These are phyloP conservation scores for Naganishia vaughanmartiniae DNA, from an alignment of 768 basidiomycete species.

Conservation along the genomic window DNA sequence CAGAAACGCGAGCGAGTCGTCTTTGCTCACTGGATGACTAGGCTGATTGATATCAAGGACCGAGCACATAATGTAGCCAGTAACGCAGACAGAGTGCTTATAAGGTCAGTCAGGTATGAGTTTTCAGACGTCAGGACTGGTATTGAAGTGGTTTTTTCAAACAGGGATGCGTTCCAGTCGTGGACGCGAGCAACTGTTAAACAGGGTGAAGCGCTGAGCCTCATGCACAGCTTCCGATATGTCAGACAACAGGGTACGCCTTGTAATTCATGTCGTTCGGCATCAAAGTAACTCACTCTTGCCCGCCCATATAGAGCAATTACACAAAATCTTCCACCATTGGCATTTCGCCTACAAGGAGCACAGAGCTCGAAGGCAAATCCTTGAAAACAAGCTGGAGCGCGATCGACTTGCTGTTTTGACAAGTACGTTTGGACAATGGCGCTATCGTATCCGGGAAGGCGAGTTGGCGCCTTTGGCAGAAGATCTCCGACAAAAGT, in stretches of 20 bases:
- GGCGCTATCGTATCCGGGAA: conserved; percentile 23
- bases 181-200: conserved; percentile 28
- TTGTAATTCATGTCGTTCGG: not conserved
- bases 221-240: conserved; percentile 33
- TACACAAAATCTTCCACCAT: conserved; percentile 20
- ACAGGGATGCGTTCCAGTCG: conserved; percentile 24
- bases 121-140: not conserved
- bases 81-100: not conserved
- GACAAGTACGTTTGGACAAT: conserved; percentile 17
- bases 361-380: conserved; percentile 14
- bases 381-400: conserved; percentile 12
- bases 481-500: conserved; percentile 15
- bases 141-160: too few species aligned
- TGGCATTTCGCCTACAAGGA: conserved; percentile 22
- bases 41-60: conserved; percentile 9
- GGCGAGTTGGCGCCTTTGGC: conserved; percentile 20
- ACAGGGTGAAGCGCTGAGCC: conserved; percentile 30
- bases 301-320: not conserved
- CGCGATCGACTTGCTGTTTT: conserved; percentile 4
- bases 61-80: conserved; percentile 2
- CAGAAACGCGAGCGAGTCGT: conserved; percentile 11
- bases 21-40: conserved; percentile 19
- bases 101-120: conserved; percentile 1
- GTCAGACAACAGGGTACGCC: conserved; percentile 29
- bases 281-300: too few species aligned